Base-by-base conservation (phyloP, 208 protist genomes). In the Sergeia podlipaevii region DNA sequence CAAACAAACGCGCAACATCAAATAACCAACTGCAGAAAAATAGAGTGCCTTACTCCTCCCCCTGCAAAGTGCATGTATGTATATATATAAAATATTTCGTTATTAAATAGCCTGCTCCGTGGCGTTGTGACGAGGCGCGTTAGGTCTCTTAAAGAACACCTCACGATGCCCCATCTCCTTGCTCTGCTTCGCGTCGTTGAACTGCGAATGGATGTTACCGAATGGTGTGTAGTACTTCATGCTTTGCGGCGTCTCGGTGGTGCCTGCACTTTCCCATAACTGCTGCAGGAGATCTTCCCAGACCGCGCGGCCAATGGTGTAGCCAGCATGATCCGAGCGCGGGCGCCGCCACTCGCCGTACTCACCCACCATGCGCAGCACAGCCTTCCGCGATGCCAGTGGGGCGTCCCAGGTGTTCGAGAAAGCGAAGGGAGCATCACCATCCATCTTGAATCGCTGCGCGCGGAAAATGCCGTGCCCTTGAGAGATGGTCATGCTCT, bases 171-270 rank as follows among this genome's bases (percentile, higher is more conserved):
- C 88, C 84, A 92, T 85, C 66, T 91, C 75, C 56, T 80, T 82
- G 17, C 81, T 84, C 65, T 92, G 80, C 74, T 90, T 89, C 24
- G 66, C 75, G 34, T 95, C 80, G 52, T 85, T 76, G 49, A 95
- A 90, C 7, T 66, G 50, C 3, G 66, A 74, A 67, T 91, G 68
- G 49, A 95, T 91, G 65, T 95, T 82, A 15, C 65, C 72, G 34
- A 92, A 92, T 0, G 88, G 88, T 4, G 88, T 95, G 77, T 95
- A 95, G 67, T 95, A 95, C 69, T 95, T 95, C 88, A 95, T 95
- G 34, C 79, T 89, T 73, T 92, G 83, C 42, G 88, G 83, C 45
- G 85, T 89, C 53, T 95, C 88, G 0, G 84, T 79, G 18, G 85
- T 84, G 49, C 82, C 79, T 27, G 80, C 67, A 24, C 74, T 75